Base-by-base conservation (phyloP, 495 filamentous ascomycete species). In the Aspergillus baeticus region DNA sequence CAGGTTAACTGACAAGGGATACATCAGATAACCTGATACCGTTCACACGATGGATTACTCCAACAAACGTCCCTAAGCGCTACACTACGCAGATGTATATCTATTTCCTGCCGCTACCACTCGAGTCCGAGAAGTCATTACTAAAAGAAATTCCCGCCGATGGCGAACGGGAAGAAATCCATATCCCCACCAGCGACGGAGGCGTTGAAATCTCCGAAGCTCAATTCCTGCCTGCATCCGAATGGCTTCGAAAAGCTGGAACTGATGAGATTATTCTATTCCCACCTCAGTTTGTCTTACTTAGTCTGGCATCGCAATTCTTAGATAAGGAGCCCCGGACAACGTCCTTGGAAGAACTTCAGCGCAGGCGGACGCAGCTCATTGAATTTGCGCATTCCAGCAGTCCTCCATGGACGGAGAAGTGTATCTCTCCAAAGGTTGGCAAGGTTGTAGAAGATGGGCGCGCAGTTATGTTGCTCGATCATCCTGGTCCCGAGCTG, bases 51-150 rank as follows among this genome's bases (percentile, higher is more conserved):
- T 98, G 94, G 94, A 80, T 97, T 37, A 98, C 94, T 2, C 94
- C 94, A 0, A 70, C 75, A 3, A 79, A 81, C 57, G 71, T 87
- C 2, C 81, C 85, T 1, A 87, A 85, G 63, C 81, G 94, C 17
- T 98, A 90, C 66, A 87, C 87, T 1, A 96, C 92, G 7, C 91
- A 96, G 66, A 96, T 98, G 92, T 98, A 98, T 66, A 64, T 98
- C 7, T 94, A 96, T 69, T 88, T 96, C 72, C 78, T 96, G n/a
- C 92, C 94, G 0, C 72, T 92, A 0, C 73, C 76, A 4, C 61
- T 77, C 1, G 71, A 78, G 11, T 68, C 72, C 18, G 62, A 73
- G 52, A 69, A 72, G 21, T 47, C 60, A 1, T 37, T 71, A 10
- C 63, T 71, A 11, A 44, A 63, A 11, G 66, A 68, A 26, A 60